These are phyloP conservation scores for Suillus subluteus DNA, from an alignment of 768 basidiomycete genomes.

Conservation along the genomic window DNA sequence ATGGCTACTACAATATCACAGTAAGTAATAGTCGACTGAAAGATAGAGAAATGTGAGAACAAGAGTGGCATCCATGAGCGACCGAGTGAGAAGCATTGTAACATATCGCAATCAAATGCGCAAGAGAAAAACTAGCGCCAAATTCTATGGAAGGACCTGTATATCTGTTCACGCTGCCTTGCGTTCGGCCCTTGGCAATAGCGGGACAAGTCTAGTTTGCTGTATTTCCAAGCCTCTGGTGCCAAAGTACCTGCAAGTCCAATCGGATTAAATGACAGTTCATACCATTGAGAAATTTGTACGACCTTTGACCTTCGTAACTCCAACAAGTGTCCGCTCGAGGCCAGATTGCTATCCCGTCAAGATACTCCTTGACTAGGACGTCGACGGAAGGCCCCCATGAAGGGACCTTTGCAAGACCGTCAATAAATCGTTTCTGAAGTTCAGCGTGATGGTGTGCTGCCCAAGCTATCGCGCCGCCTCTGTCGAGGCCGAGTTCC, in stretches of 20 bases:
- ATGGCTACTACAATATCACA: neutral
- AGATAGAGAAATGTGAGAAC: neutral
- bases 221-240: conserved; percentile 27
- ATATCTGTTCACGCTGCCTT: neutral
- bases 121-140: neutral
- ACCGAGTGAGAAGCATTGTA: neutral
- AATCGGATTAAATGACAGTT: neutral
- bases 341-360: conserved; percentile 30
- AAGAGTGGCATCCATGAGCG: neutral
- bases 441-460: conserved; percentile 18
- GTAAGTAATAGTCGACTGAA: neutral
- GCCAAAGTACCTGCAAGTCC: conserved; percentile 34
- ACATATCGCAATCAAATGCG: neutral
- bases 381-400: conserved; percentile 30
- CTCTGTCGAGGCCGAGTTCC: conserved; percentile 25
- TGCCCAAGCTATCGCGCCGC: conserved; percentile 34
- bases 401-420: conserved; percentile 28
- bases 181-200: conserved; percentile 4
- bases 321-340: conserved; percentile 32
- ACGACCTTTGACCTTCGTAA: conserved; percentile 26
- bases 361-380: conserved; percentile 28
- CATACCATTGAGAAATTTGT: neutral
- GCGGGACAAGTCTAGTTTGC: conserved; percentile 20
- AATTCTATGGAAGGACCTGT: neutral
- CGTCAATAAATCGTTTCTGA: conserved; percentile 24